A percentile compares a stretch with the other conserved stretches of the same genome.
Evolutionary conservation across 176 grass and related monocot species (phyloP).

Genomic region (Bothriochloa decipiens): DNA sequence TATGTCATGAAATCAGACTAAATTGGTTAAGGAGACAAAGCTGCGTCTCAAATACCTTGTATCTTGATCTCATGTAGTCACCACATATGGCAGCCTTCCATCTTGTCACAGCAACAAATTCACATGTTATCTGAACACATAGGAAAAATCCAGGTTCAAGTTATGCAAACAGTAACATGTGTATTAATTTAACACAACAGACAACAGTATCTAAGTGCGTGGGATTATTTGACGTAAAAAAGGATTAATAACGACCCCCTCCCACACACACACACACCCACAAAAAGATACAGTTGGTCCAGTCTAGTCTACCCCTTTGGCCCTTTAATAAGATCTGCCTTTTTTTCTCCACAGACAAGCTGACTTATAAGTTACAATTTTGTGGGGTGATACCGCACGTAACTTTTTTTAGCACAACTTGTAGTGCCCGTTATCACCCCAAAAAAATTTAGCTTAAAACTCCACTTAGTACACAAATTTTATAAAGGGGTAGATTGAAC

Average conservation of each 20-base stretch:
- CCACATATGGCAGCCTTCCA: slow-evolving; percentile 98
- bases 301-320: not conserved
- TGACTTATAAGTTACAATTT: not conserved
- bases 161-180: slow-evolving; percentile 16
- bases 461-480: not conserved
- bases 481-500: not conserved
- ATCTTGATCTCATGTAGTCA: slow-evolving; percentile 93
- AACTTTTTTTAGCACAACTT: not conserved
- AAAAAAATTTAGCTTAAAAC: not conserved
- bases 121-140: slow-evolving; percentile 69
- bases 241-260: not conserved
- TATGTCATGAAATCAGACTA: slow-evolving; percentile 20
- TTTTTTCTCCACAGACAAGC: not conserved
- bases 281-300: not conserved
- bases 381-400: not conserved
- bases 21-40: not conserved
- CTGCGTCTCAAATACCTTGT: slow-evolving; percentile 67
- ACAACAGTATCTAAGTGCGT: not conserved
- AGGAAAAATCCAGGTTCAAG: slow-evolving; percentile 28
- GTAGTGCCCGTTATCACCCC: not conserved
- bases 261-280: not conserved
- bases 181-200: not conserved
- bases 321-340: not conserved
- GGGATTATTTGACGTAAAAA: slow-evolving; percentile 29
- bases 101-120: slow-evolving; percentile 84